phyloP scores from a whole-genome alignment of 306 rosid genomes.

The Hippophae rhamnoides region DNA sequence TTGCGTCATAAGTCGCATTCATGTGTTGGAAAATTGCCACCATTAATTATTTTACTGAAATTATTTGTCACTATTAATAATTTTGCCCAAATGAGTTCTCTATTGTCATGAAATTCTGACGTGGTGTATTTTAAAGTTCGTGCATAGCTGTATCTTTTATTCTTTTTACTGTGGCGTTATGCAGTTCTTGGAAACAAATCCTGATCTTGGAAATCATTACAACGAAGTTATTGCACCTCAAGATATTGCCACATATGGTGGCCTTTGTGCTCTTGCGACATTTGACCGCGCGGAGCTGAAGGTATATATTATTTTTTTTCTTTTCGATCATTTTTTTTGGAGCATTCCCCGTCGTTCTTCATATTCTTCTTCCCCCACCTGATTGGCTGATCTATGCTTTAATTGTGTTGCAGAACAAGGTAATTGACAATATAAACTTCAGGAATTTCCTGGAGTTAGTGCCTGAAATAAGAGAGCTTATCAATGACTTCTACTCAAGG shows the following conservation, averaged over 20 bases:
- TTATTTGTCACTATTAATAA: not conserved
- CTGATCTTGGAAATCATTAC: slow-evolving; percentile 69
- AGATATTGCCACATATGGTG: slow-evolving; percentile 97
- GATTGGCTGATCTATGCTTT: slow-evolving; percentile 21
- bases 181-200: slow-evolving; percentile 81
- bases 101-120: not conserved
- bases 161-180: slow-evolving; percentile 14
- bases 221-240: slow-evolving; percentile 93
- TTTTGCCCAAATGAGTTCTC: not conserved
- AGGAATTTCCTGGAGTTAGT: slow-evolving; percentile 91
- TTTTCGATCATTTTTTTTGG: slow-evolving; percentile 7
- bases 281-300: slow-evolving; percentile 88
- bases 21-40: no score
- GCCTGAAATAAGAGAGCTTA: slow-evolving; percentile 93
- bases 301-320: slow-evolving; percentile 37
- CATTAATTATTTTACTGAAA: not conserved
- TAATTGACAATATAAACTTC: slow-evolving; percentile 75
- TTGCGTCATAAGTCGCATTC: no score
- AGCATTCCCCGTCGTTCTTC: not conserved
- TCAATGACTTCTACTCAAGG: slow-evolving; percentile 95
- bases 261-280: slow-evolving; percentile 97
- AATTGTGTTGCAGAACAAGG: slow-evolving; percentile 64
- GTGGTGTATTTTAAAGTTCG: not conserved
- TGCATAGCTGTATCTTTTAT: not conserved
- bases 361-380: not conserved